A percentile compares a stretch with the other conserved stretches of the same genome.
Conservation (phyloP, 768 basidiomycete genomes). For the Cystobasidium ongulense region DNA sequence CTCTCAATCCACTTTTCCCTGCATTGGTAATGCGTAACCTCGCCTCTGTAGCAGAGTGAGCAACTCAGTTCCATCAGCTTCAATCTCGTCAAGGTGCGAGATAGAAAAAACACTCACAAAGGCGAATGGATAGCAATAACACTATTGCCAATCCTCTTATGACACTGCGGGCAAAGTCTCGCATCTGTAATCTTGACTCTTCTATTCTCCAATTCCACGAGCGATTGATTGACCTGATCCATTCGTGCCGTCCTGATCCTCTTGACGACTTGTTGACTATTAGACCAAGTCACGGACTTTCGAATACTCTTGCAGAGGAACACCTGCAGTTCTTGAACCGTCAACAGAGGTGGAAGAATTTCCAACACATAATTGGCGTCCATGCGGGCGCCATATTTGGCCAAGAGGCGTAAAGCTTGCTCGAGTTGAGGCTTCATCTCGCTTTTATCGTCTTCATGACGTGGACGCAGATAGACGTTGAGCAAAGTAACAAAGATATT, state of each 20-base stretch:
- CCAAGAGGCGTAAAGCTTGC: constrained; percentile 81
- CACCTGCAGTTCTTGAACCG: constrained; percentile 64
- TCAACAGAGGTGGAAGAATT: constrained; percentile 80
- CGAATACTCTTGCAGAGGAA: constrained; percentile 63
- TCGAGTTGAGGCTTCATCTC: constrained; percentile 50
- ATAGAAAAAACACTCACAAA: constrained; percentile 50
- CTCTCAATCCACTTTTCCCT: constrained; percentile 53
- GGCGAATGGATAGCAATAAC: constrained; percentile 91
- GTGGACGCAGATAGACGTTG: constrained; percentile 69
- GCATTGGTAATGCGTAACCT: constrained; percentile 94
- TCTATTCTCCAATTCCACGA: constrained; percentile 69
- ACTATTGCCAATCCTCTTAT: constrained; percentile 83
- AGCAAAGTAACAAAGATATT: constrained; percentile 75
- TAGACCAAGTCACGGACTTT: constrained; percentile 57
- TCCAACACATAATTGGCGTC: constrained; percentile 74
- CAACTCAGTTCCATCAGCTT: not conserved
- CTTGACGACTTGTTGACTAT: constrained; percentile 60
- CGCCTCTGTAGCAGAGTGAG: constrained; percentile 55
- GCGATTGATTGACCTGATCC: constrained; percentile 62
- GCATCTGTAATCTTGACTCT: constrained; percentile 84
- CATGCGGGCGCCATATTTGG: constrained; percentile 69
- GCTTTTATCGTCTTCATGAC: not conserved
- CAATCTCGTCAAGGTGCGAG: no score
- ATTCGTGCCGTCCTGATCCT: constrained; percentile 65
- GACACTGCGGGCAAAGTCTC: constrained; percentile 91